phyloP scores from a whole-genome alignment of 2,329 filamentous ascomycete species.

The Ceratocystis papillata region DNA sequence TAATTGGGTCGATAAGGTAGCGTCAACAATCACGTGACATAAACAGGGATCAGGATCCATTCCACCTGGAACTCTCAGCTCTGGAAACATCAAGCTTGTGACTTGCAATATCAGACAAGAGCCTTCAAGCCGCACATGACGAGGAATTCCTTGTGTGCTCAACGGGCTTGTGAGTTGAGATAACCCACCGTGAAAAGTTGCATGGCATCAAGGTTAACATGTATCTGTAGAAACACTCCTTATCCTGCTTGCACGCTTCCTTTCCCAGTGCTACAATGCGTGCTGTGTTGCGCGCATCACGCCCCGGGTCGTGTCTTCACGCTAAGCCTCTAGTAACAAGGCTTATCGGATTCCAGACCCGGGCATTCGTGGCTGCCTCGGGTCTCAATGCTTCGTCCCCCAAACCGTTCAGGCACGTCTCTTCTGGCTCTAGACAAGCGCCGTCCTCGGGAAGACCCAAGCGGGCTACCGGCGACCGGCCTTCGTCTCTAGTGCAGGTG shows the following conservation, averaged over 20 bases:
- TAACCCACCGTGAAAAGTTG: background rate
- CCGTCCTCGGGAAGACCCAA: background rate
- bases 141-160: background rate
- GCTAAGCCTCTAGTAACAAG: background rate
- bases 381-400: background rate
- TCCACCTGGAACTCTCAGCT: background rate
- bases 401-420: background rate
- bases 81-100: no score
- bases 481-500: background rate
- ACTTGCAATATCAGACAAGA: no score
- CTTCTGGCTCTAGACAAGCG: background rate
- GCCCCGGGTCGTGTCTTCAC: background rate
- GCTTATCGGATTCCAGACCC: background rate
- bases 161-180: background rate
- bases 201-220: background rate
- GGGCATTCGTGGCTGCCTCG: background rate
- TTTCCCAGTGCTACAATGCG: background rate
- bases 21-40: background rate
- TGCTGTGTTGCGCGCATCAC: background rate
- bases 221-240: background rate
- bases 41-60: background rate
- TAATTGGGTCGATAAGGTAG: background rate
- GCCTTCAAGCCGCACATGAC: no score
- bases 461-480: background rate
- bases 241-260: background rate